These are phyloP conservation scores for Candida ficus DNA, from an alignment of 805 yeast species.

Conservation along the genomic window DNA sequence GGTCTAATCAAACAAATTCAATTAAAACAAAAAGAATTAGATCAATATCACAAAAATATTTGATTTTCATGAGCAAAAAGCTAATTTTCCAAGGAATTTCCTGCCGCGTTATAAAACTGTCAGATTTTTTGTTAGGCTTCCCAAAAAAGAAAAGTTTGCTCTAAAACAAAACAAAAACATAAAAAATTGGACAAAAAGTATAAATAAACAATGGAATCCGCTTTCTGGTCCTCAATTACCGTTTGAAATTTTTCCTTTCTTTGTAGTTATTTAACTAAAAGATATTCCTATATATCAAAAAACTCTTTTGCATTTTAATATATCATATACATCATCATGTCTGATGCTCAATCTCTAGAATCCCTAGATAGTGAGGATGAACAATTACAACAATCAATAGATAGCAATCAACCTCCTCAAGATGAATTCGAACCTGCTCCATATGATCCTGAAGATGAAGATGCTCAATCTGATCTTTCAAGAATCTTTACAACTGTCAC, in stretches of 20 bases:
- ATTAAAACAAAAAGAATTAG: constrained; percentile 11
- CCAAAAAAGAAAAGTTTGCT: background rate
- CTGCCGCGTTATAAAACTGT: constrained; percentile 4
- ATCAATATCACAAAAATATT: constrained; percentile 9
- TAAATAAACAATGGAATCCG: background rate
- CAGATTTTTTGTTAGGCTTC: background rate
- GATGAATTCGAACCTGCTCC: constrained; percentile 28
- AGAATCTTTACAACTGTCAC: constrained; percentile 20
- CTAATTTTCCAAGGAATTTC: constrained; percentile 3
- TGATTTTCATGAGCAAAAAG: no score
- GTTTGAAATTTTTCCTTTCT: background rate
- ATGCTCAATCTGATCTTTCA: constrained; percentile 41
- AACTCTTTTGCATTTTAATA: background rate
- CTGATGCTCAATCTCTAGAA: constrained; percentile 15
- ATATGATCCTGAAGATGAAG: constrained; percentile 42
- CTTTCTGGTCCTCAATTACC: background rate
- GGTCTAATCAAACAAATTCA: constrained; percentile 57
- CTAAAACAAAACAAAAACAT: background rate
- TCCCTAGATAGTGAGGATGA: constrained; percentile 12
- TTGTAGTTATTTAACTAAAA: no score
- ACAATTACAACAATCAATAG: constrained; percentile 10
- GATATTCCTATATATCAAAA: no score
- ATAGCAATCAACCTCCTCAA: constrained; percentile 4
- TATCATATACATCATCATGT: background rate
- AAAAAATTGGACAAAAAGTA: background rate